A percentile compares a stretch with the other conserved stretches of the same genome.
phyloP scores from a whole-genome alignment of 805 yeast genomes.

The Alloascoidea africana region DNA sequence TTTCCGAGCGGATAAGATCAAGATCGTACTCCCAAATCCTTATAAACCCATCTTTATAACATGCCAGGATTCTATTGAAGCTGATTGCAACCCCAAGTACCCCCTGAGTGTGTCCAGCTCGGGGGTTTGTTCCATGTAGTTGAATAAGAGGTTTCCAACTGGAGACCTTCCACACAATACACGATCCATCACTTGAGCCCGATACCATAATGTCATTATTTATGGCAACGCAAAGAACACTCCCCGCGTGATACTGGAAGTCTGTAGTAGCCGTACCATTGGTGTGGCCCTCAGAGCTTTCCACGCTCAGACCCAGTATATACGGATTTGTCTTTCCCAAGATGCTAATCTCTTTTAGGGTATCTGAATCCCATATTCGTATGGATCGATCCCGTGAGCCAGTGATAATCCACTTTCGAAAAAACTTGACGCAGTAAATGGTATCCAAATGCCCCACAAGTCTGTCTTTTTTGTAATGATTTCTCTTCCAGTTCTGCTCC shows the following conservation, averaged over 20 bases:
- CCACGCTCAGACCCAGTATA: conserved; percentile 1
- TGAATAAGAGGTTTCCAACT: conserved; percentile 10
- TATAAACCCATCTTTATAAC: conserved; percentile 19
- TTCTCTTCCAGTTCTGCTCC: neutral
- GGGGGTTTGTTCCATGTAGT: neutral
- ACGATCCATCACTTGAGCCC: conserved; percentile 18
- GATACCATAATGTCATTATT: conserved; percentile 15
- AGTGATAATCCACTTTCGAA: conserved; percentile 36
- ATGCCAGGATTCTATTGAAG: conserved; percentile 14
- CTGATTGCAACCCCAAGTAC: conserved; percentile 16
- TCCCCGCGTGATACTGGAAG: conserved; percentile 13
- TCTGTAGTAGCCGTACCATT: neutral
- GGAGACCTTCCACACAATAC: conserved; percentile 17
- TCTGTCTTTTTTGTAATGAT: neutral
- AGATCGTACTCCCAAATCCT: conserved; percentile 14
- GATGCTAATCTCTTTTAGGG: conserved; percentile 9
- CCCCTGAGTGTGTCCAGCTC: conserved; percentile 12
- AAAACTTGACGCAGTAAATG: neutral
- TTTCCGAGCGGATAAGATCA: too few species aligned
- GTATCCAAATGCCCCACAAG: neutral
- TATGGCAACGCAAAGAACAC: conserved; percentile 16
- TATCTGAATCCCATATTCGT: conserved; percentile 18
- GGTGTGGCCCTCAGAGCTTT: neutral
- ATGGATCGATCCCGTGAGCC: conserved; percentile 40
- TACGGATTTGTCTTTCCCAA: conserved; percentile 6